Evolutionary conservation across 352 stramenopile species (phyloP), one percentile per base, ranked within the genome.

Genomic region (Phytophthora aleatoria): DNA sequence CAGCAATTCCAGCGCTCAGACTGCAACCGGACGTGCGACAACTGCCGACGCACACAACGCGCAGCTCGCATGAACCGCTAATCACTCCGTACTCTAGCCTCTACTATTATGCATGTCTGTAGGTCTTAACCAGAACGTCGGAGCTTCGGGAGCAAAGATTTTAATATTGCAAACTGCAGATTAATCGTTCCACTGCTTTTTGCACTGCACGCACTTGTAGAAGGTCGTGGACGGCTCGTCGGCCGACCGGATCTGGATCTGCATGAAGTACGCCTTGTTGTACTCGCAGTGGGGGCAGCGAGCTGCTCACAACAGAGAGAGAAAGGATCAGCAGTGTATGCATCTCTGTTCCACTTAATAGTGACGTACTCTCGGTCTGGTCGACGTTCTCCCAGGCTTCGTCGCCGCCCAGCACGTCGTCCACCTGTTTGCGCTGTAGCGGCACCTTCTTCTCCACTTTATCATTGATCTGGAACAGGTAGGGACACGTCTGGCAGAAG

Each of bases 211-310:
- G 74, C 98, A 99, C 76, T 99, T 99, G 87, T 99, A 99, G 81
- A 99, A 99, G n/a, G 97, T 98, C 44, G 97, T 99, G 87, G 98
- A 99, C 5, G 96, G 96, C 71, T 99, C 96, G 67, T 99, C 96
- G 7, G 97, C 97, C 57, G 96, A 99, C 45, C 98, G 87, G 81
- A 99, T 99, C 85, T 99, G 98, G 77, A 99, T 99, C 85, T 99
- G 97, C 95, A 99, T 99, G 83, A 99, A 99, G 81, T 99, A 99
- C 11, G 98, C 98, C 74, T 98, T 92, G 41, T 85, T 92, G 77
- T 97, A 87, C 70, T 97, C 89, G 72, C 97, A 99, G 68, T 92
- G 82, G 3, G 97, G 97, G 76, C 98, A 99, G 39, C 86, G 81
- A 35, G 88, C 90, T 96, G 53, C 1, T 49, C 2, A 54, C 20